These are phyloP conservation scores for Penicillium arizonense DNA, from an alignment of 495 filamentous ascomycete species.

Conservation along the genomic window DNA sequence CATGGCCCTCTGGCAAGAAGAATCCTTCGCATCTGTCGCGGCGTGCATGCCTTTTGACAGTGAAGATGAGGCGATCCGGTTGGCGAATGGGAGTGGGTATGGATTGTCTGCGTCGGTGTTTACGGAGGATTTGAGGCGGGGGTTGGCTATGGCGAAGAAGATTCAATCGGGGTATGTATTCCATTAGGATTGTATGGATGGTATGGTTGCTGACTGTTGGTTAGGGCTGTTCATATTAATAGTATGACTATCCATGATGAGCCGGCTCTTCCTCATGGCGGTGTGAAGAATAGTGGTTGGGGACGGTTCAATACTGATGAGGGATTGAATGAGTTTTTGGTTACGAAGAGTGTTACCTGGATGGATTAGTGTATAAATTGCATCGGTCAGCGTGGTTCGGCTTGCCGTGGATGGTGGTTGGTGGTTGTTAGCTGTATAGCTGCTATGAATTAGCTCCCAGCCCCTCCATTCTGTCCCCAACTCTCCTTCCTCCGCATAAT, in stretches of 20 bases:
- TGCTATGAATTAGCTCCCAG: not conserved
- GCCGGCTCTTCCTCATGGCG: slow-evolving; percentile 73
- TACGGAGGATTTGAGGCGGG: slow-evolving; percentile 43
- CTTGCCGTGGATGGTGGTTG: not conserved
- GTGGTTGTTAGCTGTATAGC: not conserved
- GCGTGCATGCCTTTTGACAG: slow-evolving; percentile 40
- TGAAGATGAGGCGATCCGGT: slow-evolving; percentile 46
- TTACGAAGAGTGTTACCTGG: slow-evolving; percentile 81
- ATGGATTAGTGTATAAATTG: slow-evolving; percentile 28
- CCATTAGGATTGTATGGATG: not conserved
- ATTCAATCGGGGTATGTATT: slow-evolving; percentile 45
- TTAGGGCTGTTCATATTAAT: slow-evolving; percentile 79
- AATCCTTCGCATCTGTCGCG: slow-evolving; percentile 77
- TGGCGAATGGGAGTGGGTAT: slow-evolving; percentile 49
- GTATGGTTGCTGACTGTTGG: slow-evolving; percentile 1
- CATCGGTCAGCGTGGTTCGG: not conserved
- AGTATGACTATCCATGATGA: slow-evolving; percentile 87
- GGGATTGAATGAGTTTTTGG: slow-evolving; percentile 72
- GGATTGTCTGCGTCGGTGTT: slow-evolving; percentile 48
- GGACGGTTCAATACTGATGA: slow-evolving; percentile 59
- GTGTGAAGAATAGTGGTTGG: slow-evolving; percentile 80
- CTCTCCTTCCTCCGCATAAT: too few species aligned
- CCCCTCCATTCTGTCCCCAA: too few species aligned
- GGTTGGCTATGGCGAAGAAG: slow-evolving; percentile 40
- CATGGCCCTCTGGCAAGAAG: slow-evolving; percentile 77